Evolutionary conservation across 2,329 filamentous ascomycete genomes (phyloP).

Genomic region (Aspergillus sp.): DNA sequence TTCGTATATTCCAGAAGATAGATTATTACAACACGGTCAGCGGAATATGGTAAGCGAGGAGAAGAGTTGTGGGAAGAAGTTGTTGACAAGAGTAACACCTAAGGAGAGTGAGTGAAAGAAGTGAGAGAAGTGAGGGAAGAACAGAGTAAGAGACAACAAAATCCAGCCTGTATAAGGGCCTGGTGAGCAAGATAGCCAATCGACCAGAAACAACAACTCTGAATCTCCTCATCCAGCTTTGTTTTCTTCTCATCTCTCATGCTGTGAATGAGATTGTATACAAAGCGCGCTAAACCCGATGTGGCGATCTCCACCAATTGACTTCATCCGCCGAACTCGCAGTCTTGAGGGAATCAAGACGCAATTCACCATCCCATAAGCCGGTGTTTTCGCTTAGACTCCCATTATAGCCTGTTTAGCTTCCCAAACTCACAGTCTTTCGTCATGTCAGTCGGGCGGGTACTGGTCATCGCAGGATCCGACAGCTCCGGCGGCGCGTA

Average conservation of each 20-base stretch:
- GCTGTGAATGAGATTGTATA: not conserved
- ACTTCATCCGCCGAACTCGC: not conserved
- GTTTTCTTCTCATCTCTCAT: not conserved
- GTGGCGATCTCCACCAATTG: not conserved
- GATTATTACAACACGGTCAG: too few species aligned
- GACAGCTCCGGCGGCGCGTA: constrained; percentile 90
- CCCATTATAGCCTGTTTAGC: not conserved
- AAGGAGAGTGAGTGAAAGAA: too few species aligned
- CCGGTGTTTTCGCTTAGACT: not conserved
- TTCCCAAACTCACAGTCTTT: not conserved
- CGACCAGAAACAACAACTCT: too few species aligned
- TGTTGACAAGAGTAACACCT: too few species aligned
- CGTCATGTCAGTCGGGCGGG: constrained; percentile 49
- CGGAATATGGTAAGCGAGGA: too few species aligned
- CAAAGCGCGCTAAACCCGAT: not conserved
- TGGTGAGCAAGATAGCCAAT: too few species aligned
- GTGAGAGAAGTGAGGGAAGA: too few species aligned
- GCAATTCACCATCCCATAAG: not conserved
- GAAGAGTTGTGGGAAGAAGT: too few species aligned
- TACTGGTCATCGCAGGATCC: constrained; percentile 83
- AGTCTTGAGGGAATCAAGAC: not conserved
- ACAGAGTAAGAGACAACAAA: too few species aligned
- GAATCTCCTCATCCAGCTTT: too few species aligned
- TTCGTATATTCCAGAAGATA: too few species aligned
- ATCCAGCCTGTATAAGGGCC: too few species aligned